Percentiles rank a stretch among this genome's conserved stretches.
phyloP scores from a whole-genome alignment of 345 rosid species.

The Rhizophora apiculata region DNA sequence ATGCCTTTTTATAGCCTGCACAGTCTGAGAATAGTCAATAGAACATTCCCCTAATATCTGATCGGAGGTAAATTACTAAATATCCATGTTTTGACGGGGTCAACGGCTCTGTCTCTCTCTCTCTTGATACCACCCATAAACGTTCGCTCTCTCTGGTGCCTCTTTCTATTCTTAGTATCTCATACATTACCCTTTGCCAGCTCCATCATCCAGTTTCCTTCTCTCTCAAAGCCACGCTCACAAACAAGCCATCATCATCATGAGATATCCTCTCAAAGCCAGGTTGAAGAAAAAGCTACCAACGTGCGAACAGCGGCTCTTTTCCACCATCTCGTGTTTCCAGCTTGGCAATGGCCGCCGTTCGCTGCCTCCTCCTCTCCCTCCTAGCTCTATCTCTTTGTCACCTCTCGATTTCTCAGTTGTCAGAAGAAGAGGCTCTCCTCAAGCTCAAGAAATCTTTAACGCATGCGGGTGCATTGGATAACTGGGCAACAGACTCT shows the following conservation, averaged over 20 bases:
- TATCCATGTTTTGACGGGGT: constrained; percentile 6
- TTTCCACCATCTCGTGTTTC: constrained; percentile 21
- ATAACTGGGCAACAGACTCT: constrained; percentile 15
- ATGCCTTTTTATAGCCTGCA: too few relatives aligned
- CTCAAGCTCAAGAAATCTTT: constrained; percentile 20
- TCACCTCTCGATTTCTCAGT: constrained; percentile 5
- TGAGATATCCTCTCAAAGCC: constrained; percentile 25
- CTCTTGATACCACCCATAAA: neutral
- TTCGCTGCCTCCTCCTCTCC: constrained; percentile 23
- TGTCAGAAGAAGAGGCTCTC: constrained; percentile 24
- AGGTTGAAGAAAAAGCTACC: constrained; percentile 16
- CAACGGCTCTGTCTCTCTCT: neutral
- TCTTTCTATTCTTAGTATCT: constrained; percentile 41
- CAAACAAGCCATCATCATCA: constrained; percentile 9
- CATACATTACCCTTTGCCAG: constrained; percentile 17
- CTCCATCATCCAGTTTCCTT: constrained; percentile 23
- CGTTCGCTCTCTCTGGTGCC: neutral
- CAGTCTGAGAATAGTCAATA: too few relatives aligned
- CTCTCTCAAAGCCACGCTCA: constrained; percentile 15
- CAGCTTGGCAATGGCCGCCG: constrained; percentile 53
- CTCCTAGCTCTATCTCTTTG: constrained; percentile 12
- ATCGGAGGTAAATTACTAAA: too few relatives aligned
- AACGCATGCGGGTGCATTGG: constrained; percentile 6
- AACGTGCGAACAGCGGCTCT: constrained; percentile 47
- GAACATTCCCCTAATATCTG: too few relatives aligned